Percentiles rank a stretch among this genome's conserved stretches.
These are phyloP conservation scores for Cardiospermum halicacabum DNA, from an alignment of 345 rosid species.

Conservation along the genomic window DNA sequence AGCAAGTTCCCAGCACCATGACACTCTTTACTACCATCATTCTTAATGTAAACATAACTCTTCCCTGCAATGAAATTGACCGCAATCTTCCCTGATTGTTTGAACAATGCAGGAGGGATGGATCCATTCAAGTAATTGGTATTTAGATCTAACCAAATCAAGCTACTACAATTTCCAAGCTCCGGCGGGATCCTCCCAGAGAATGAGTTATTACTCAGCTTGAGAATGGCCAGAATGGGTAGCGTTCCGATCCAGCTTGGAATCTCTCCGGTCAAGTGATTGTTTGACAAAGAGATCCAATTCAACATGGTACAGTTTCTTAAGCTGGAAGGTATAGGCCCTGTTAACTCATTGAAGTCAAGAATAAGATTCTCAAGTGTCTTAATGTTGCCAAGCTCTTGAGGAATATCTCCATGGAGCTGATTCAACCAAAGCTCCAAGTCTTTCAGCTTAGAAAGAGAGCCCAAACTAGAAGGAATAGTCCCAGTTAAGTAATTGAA, in stretches of 20 bases:
- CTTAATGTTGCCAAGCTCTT: conserved; percentile 47
- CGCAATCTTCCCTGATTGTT: conserved; percentile 77
- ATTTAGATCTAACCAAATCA: conserved; percentile 94
- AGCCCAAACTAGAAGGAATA: conserved; percentile 79
- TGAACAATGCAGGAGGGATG: conserved; percentile 76
- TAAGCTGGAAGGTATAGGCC: conserved; percentile 61
- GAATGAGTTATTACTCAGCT: conserved; percentile 86
- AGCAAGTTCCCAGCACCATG: conserved; percentile 93
- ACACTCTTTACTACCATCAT: conserved; percentile 72
- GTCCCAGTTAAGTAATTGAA: conserved; percentile 67
- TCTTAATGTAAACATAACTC: conserved; percentile 71
- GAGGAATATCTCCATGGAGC: conserved; percentile 83
- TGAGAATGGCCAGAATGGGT: conserved; percentile 73
- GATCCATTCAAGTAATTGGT: conserved; percentile 62
- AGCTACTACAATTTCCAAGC: conserved; percentile 85
- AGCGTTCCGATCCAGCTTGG: conserved; percentile 76
- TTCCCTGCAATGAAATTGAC: conserved; percentile 76
- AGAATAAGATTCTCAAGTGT: conserved; percentile 73
- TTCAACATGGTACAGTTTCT: conserved; percentile 73
- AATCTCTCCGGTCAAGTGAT: conserved; percentile 66
- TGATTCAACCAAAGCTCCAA: conserved; percentile 79
- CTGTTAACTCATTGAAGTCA: conserved; percentile 81
- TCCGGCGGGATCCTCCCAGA: conserved; percentile 73
- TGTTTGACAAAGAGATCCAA: conserved; percentile 92
- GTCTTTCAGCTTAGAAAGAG: conserved; percentile 62